Conservation (phyloP, 495 filamentous ascomycete species). For the Peziza echinospora region DNA sequence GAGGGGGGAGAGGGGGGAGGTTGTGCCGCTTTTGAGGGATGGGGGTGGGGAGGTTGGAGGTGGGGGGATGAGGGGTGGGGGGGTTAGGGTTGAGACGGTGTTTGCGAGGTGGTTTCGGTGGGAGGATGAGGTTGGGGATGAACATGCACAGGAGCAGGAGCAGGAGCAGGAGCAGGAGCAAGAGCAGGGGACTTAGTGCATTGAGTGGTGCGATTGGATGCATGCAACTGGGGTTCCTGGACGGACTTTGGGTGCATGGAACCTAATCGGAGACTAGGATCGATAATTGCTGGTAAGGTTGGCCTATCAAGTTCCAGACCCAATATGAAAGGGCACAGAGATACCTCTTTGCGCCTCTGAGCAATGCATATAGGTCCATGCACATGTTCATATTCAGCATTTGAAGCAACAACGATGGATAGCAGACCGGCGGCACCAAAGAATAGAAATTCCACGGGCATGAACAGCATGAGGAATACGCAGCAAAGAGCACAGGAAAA, state of each 20-base stretch:
- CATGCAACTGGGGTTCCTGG: slow-evolving; percentile 2
- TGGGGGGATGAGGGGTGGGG: slow-evolving; percentile 1
- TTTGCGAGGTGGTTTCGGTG: background rate
- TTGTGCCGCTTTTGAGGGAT: background rate
- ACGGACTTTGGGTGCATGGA: background rate
- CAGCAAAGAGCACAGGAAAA: too few relatives aligned
- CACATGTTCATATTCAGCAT: too few relatives aligned
- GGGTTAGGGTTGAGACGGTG: background rate
- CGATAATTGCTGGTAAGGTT: too few relatives aligned
- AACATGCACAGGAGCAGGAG: background rate
- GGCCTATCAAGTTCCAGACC: too few relatives aligned
- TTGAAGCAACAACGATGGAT: too few relatives aligned
- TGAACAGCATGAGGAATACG: too few relatives aligned
- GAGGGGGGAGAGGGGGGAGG: background rate
- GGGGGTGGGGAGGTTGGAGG: background rate
- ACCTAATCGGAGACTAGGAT: background rate
- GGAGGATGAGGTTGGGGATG: slow-evolving; percentile 15
- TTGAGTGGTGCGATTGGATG: slow-evolving; percentile 6
- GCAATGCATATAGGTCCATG: too few relatives aligned
- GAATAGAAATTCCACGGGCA: too few relatives aligned
- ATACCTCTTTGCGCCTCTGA: too few relatives aligned
- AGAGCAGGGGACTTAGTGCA: slow-evolving; percentile 5
- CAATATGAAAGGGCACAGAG: too few relatives aligned
- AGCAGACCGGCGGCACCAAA: too few relatives aligned
- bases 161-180: background rate